A percentile compares a stretch with the other conserved stretches of the same genome.
phyloP scores from a whole-genome alignment of 192 early-diverging fungal species.

The Podila verticillata region DNA sequence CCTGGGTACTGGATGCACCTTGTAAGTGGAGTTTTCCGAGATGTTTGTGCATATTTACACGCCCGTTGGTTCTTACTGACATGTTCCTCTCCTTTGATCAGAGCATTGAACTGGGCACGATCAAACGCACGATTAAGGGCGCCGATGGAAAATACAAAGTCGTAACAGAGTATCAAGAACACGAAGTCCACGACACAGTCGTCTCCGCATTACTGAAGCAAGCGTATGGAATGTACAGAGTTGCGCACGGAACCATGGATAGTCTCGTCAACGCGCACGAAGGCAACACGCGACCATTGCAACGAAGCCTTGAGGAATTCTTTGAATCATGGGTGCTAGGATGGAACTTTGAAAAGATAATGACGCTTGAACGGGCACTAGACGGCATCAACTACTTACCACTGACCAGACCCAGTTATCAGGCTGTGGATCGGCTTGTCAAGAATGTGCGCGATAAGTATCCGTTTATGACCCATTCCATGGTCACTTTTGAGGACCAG shows the following conservation, averaged over 20 bases:
- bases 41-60: too few species aligned
- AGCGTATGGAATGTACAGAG: conserved; percentile 65
- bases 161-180: conserved; percentile 63
- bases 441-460: conserved; percentile 37
- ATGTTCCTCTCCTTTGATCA: neutral
- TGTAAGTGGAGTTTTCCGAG: conserved; percentile 47
- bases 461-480: conserved; percentile 28
- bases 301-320: conserved; percentile 63
- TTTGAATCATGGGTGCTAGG: conserved; percentile 67
- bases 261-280: conserved; percentile 24
- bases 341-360: conserved; percentile 63
- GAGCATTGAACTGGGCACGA: conserved; percentile 51
- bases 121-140: conserved; percentile 54
- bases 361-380: conserved; percentile 34
- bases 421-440: conserved; percentile 21
- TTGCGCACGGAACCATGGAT: conserved; percentile 26
- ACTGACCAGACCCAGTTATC: conserved; percentile 13
- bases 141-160: conserved; percentile 59
- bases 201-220: conserved; percentile 54
- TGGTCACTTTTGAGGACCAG: conserved; percentile 49
- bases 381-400: conserved; percentile 46
- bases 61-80: neutral
- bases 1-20: conserved; percentile 70
- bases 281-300: conserved; percentile 20
- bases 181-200: conserved; percentile 61